Conservation (phyloP, 495 filamentous ascomycete genomes). For the Xylaria castorea region DNA sequence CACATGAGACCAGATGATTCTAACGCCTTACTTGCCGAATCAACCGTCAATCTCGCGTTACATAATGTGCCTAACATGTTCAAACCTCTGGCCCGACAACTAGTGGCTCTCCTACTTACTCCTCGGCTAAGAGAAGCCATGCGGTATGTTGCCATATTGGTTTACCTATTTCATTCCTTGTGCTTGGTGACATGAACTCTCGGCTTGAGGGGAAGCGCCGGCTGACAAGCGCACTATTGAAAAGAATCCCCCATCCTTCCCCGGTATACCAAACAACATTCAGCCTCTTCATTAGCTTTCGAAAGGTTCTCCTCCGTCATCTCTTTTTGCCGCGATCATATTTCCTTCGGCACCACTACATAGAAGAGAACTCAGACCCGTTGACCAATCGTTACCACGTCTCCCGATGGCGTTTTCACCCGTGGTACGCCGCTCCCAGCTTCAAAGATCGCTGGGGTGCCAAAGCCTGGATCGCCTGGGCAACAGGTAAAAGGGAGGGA, state of each 20-base stretch:
- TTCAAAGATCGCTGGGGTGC: not conserved
- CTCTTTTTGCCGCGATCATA: not conserved
- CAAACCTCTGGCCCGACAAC: slow-evolving; percentile 50
- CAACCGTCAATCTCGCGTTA: slow-evolving; percentile 61
- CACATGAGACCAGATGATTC: slow-evolving; percentile 63
- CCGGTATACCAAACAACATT: not conserved
- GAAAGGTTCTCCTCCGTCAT: not conserved
- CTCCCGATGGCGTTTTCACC: not conserved
- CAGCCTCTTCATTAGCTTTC: not conserved
- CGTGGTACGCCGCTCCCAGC: not conserved
- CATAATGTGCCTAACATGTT: slow-evolving; percentile 55
- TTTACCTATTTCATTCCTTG: not conserved
- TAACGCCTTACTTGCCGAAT: slow-evolving; percentile 61
- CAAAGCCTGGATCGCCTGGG: not conserved
- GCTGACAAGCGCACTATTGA: not conserved
- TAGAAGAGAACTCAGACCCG: not conserved
- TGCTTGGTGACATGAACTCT: not conserved
- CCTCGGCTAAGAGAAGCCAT: slow-evolving; percentile 64
- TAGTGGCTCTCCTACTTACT: slow-evolving; percentile 65
- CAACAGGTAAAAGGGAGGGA: not conserved
- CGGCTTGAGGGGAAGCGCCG: not conserved
- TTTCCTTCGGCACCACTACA: slow-evolving; percentile 2
- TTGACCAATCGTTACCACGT: not conserved
- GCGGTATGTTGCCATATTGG: slow-evolving; percentile 52
- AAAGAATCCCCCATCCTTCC: not conserved